Percentiles rank a stretch among this genome's conserved stretches.
Conservation (phyloP, 176 grass and related monocot genomes). For the Lolium rigidum region DNA sequence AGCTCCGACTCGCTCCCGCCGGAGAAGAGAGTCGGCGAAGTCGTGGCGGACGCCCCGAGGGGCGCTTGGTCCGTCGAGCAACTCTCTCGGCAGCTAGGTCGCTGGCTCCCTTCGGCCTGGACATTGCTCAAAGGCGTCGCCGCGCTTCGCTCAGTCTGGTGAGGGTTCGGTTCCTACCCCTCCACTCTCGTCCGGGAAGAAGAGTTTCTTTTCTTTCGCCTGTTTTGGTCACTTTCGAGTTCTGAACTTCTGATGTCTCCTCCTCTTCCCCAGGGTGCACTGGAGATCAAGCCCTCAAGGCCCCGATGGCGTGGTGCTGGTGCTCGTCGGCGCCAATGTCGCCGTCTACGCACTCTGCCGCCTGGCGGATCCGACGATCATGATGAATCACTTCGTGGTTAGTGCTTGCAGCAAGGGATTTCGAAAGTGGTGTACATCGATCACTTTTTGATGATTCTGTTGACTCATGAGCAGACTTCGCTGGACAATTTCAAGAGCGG, state of each 20-base stretch:
- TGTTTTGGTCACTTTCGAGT: background rate
- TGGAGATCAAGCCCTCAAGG: background rate
- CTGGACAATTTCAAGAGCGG: conserved; percentile 81
- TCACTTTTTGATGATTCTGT: background rate
- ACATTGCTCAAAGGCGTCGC: background rate
- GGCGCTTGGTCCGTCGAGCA: background rate
- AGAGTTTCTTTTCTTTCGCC: background rate
- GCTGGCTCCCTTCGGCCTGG: background rate
- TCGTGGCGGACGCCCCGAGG: background rate
- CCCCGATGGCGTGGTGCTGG: conserved; percentile 45
- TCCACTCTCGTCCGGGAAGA: background rate
- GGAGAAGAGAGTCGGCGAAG: background rate
- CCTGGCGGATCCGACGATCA: background rate
- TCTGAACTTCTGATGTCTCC: background rate
- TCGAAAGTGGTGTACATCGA: background rate
- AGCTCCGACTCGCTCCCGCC: background rate
- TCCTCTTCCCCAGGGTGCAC: background rate
- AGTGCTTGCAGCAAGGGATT: background rate
- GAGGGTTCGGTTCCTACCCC: conserved; percentile 24
- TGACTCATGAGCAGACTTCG: conserved; percentile 63
- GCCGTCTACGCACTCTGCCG: conserved; percentile 73
- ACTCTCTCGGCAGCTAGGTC: too few relatives aligned
- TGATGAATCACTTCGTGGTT: background rate
- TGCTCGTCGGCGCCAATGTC: conserved; percentile 65
- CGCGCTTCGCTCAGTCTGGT: conserved; percentile 6